Conservation (phyloP, 2,329 filamentous ascomycete genomes). For the Monosporascus ibericus region DNA sequence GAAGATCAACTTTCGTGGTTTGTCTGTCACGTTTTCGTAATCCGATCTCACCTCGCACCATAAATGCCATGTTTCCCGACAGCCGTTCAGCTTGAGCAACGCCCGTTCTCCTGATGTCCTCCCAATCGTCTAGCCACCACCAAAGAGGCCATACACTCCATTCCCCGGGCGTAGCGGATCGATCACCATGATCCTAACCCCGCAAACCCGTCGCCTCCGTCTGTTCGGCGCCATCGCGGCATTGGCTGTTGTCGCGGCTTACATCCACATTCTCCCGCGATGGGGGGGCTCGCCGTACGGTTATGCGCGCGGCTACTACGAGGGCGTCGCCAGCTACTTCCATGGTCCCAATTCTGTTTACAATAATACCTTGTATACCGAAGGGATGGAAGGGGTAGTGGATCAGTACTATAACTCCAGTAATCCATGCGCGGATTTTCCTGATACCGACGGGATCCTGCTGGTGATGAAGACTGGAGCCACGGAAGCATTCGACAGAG, state of each 20-base stretch:
- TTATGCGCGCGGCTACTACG: constrained; percentile 24
- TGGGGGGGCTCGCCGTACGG: constrained; percentile 20
- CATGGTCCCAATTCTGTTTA: constrained; percentile 18
- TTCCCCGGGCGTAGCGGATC: neutral
- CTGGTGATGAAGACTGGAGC: constrained; percentile 56
- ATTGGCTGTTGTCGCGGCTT: constrained; percentile 16
- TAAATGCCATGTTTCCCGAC: neutral
- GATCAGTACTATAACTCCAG: constrained; percentile 30
- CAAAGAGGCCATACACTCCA: neutral
- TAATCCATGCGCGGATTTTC: constrained; percentile 34
- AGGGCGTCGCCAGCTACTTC: constrained; percentile 22
- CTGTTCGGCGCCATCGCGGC: constrained; percentile 19
- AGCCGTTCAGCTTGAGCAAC: neutral
- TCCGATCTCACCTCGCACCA: neutral
- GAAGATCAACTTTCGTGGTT: too few species aligned
- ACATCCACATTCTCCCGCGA: constrained; percentile 18
- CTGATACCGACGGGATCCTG: constrained; percentile 36
- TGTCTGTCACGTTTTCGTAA: neutral
- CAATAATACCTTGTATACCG: constrained; percentile 34
- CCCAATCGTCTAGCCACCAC: neutral
- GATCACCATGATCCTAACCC: constrained; percentile 22
- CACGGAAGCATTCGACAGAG: constrained; percentile 46
- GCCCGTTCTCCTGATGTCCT: neutral
- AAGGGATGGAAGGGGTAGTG: constrained; percentile 27
- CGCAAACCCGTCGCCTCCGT: constrained; percentile 23